These are phyloP conservation scores for Encephalitozoon romaleae DNA, from an alignment of 371 early-diverging fungal genomes.

Conservation along the genomic window DNA sequence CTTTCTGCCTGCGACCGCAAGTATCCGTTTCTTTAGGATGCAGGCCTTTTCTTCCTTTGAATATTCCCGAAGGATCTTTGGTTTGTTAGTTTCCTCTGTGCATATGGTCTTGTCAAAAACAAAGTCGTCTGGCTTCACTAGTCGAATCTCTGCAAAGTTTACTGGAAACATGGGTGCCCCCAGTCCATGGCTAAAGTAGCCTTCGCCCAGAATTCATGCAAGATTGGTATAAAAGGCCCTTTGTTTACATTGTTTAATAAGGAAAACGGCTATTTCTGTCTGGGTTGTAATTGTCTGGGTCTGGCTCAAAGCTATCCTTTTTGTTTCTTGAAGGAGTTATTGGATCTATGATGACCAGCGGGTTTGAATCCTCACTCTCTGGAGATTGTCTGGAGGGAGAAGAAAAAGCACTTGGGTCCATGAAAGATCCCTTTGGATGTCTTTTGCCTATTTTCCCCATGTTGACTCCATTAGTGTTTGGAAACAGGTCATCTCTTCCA, in stretches of 20 bases:
- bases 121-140: conserved; percentile 17
- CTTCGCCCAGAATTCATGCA: neutral
- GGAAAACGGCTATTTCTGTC: neutral
- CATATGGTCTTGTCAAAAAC: neutral
- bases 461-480: neutral
- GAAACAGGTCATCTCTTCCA: neutral
- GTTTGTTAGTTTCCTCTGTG: neutral
- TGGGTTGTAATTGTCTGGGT: conserved; percentile 24
- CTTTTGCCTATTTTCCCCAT: neutral
- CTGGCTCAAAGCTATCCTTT: conserved; percentile 26
- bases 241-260: neutral
- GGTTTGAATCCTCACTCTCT: neutral
- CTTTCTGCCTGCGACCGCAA: neutral
- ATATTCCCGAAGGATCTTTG: conserved; percentile 5
- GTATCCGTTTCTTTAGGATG: conserved; percentile 18
- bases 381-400: neutral
- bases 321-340: conserved; percentile 14
- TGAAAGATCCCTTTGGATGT: neutral
- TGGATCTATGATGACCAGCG: conserved; percentile 8
- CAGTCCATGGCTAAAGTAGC: neutral
- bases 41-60: conserved; percentile 24
- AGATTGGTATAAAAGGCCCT: neutral
- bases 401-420: neutral
- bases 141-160: neutral
- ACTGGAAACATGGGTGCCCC: neutral